These are phyloP conservation scores for Holtermanniella nyarrowii DNA, from an alignment of 768 basidiomycete species.

Conservation along the genomic window DNA sequence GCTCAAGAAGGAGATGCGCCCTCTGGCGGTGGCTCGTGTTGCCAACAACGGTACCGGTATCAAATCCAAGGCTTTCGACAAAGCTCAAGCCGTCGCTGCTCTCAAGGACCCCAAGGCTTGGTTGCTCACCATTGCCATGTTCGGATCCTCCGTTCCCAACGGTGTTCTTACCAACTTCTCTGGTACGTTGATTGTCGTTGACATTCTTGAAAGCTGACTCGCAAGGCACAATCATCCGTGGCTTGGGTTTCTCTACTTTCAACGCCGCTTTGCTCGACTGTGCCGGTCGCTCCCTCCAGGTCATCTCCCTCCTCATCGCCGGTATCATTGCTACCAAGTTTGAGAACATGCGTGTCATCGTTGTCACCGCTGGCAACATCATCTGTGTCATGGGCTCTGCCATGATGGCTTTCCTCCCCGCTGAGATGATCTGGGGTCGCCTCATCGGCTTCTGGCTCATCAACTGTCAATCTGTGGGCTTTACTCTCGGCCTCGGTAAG, in stretches of 20 bases:
- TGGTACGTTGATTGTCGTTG: conserved; percentile 33
- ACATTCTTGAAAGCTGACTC: not conserved
- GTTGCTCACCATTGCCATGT: conserved; percentile 38
- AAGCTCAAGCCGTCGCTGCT: conserved; percentile 29
- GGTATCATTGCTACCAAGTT: conserved; percentile 36
- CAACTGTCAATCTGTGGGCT: conserved; percentile 5
- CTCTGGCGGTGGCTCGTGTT: conserved; percentile 39
- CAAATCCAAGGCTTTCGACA: conserved; percentile 38
- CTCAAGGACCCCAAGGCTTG: conserved; percentile 35
- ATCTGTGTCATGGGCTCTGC: conserved; percentile 35
- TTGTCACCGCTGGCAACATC: conserved; percentile 37
- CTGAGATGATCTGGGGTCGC: conserved; percentile 31
- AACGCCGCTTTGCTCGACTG: conserved; percentile 40
- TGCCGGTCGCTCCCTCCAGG: conserved; percentile 39
- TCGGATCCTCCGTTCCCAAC: conserved; percentile 37
- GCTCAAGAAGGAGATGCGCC: conserved; percentile 32
- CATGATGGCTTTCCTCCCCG: conserved; percentile 38
- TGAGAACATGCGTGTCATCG: conserved; percentile 33
- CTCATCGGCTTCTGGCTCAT: conserved; percentile 38
- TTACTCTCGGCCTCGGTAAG: too few species aligned
- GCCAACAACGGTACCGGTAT: conserved; percentile 36
- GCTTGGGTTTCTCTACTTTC: conserved; percentile 35
- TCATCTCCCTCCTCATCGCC: conserved; percentile 40
- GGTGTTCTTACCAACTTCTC: conserved; percentile 41
- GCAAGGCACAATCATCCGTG: not conserved